Percentiles rank a stretch among this genome's conserved stretches.
Evolutionary conservation across 2,329 filamentous ascomycete species (phyloP).

Genomic region (Alternaria novae-zelandiae): DNA sequence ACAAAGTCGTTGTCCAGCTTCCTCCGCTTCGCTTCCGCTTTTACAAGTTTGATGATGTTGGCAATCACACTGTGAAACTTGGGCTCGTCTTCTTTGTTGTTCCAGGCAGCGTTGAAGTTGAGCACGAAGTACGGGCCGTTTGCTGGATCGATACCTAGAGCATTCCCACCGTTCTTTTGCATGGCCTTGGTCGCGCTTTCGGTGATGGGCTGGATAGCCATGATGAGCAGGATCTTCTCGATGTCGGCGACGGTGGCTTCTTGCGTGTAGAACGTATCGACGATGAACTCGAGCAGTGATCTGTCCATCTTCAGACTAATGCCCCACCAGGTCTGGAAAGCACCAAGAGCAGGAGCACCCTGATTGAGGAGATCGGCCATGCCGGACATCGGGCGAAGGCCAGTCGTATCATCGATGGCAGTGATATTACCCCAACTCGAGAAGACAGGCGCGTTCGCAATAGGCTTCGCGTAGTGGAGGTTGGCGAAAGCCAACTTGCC

Average conservation of each 20-base stretch:
- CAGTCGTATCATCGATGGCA: slow-evolving; percentile 27
- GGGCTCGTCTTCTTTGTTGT: slow-evolving; percentile 10
- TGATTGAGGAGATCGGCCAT: slow-evolving; percentile 22
- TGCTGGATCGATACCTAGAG: slow-evolving; percentile 25
- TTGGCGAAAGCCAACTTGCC: slow-evolving; percentile 25
- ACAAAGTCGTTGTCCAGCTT: slow-evolving; percentile 17
- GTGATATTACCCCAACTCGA: slow-evolving; percentile 29
- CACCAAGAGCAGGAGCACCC: slow-evolving; percentile 9
- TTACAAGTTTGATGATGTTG: slow-evolving; percentile 5
- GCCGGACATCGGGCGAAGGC: slow-evolving; percentile 25
- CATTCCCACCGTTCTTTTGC: slow-evolving; percentile 32
- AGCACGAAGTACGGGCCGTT: slow-evolving; percentile 23
- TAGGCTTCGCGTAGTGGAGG: slow-evolving; percentile 32
- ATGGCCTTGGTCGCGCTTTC: slow-evolving; percentile 12
- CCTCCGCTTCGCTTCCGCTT: slow-evolving; percentile 10
- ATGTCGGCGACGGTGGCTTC: slow-evolving; percentile 20
- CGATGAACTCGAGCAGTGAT: slow-evolving; percentile 13
- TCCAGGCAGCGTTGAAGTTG: slow-evolving; percentile 20
- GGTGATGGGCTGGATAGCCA: slow-evolving; percentile 24
- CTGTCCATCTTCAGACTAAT: slow-evolving; percentile 27
- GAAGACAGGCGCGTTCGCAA: slow-evolving; percentile 33
- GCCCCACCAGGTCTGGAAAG: slow-evolving; percentile 27
- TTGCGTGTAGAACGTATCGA: slow-evolving; percentile 19
- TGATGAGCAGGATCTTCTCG: slow-evolving; percentile 21
- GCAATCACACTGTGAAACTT: slow-evolving; percentile 14